Percentiles rank a stretch among this genome's conserved stretches.
Evolutionary conservation across 495 filamentous ascomycete species (phyloP).

Genomic region (Daldinia bambusicola): DNA sequence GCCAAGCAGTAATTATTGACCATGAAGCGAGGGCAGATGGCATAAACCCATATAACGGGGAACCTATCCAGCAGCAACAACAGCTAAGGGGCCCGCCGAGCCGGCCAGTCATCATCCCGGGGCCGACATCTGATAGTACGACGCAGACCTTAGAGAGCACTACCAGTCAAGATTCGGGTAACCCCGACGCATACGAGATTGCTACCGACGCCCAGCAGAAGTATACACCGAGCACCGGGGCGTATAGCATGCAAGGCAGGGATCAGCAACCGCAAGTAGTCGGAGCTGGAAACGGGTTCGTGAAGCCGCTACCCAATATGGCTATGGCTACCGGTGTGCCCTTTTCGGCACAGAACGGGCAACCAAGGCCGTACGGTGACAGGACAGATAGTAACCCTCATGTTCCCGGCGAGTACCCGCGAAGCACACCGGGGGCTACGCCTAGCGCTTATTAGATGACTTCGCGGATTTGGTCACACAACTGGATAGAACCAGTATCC

Average conservation of each 20-base stretch:
- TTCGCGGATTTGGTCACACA: background rate
- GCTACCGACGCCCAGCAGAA: constrained; percentile 42
- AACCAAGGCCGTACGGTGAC: constrained; percentile 37
- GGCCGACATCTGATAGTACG: constrained; percentile 25
- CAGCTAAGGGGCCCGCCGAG: constrained; percentile 6
- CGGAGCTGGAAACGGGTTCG: constrained; percentile 23
- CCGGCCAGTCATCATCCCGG: constrained; percentile 30
- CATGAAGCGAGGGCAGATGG: constrained; percentile 56
- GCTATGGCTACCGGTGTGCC: constrained; percentile 19
- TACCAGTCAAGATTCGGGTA: constrained; percentile 47
- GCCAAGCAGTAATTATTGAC: constrained; percentile 53
- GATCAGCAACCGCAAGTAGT: background rate
- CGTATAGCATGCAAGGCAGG: constrained; percentile 23
- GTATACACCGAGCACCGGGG: constrained; percentile 31
- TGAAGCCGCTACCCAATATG: constrained; percentile 22
- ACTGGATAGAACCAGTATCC: background rate
- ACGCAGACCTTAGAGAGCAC: constrained; percentile 26
- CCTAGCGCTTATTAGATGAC: constrained; percentile 30
- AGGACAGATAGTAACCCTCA: constrained; percentile 59
- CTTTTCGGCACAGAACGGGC: constrained; percentile 29
- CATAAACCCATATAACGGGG: constrained; percentile 57
- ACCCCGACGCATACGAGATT: constrained; percentile 38
- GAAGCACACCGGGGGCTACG: constrained; percentile 40
- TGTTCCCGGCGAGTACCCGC: constrained; percentile 68
- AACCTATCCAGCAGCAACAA: constrained; percentile 43